phyloP scores from a whole-genome alignment of 352 stramenopile species.

The Globisporangium acanthophoron region DNA sequence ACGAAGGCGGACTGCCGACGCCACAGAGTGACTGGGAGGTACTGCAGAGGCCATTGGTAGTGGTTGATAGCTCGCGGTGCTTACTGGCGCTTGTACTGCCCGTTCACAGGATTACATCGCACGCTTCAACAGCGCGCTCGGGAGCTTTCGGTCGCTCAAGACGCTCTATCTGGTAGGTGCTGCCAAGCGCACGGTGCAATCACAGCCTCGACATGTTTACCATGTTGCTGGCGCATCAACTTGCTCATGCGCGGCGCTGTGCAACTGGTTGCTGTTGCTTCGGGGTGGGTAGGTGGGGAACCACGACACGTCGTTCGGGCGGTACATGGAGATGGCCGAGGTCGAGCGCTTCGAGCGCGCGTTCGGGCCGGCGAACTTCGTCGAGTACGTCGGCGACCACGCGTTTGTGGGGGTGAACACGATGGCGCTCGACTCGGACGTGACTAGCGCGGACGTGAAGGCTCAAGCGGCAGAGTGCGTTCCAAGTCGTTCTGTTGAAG shows the following conservation, averaged over 20 bases:
- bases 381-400: slow-evolving; percentile 42
- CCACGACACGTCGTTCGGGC: slow-evolving; percentile 69
- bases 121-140: slow-evolving; percentile 41
- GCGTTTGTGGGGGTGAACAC: slow-evolving; percentile 67
- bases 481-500: no score
- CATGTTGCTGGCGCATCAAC: background rate
- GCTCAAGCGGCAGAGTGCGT: slow-evolving; percentile 44
- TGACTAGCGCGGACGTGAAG: slow-evolving; percentile 35
- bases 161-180: slow-evolving; percentile 49
- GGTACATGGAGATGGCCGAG: slow-evolving; percentile 30
- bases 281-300: slow-evolving; percentile 45
- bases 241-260: background rate
- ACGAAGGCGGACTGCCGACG: slow-evolving; percentile 61
- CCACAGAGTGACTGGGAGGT: slow-evolving; percentile 45
- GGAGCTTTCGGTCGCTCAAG: slow-evolving; percentile 28
- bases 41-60: no score
- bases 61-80: background rate
- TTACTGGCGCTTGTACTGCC: background rate
- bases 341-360: slow-evolving; percentile 49
- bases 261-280: background rate
- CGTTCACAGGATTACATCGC: slow-evolving; percentile 34
- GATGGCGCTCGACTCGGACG: slow-evolving; percentile 71
- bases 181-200: background rate
- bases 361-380: slow-evolving; percentile 54
- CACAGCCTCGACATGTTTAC: background rate